phyloP scores from a whole-genome alignment of 495 filamentous ascomycete genomes.

The Astrothelium macrocarpum region DNA sequence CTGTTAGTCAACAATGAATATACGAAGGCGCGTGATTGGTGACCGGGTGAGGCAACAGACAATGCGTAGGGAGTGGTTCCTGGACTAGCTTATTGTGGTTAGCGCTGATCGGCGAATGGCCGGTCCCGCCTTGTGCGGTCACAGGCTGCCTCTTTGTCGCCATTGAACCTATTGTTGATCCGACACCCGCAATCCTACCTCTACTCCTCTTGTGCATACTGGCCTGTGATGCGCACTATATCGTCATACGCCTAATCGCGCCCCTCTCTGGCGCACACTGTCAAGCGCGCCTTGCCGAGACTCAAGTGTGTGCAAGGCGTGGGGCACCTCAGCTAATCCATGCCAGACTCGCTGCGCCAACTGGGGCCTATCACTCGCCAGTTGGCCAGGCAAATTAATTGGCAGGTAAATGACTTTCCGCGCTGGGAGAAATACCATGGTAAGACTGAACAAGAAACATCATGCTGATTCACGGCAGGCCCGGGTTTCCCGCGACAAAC shows the following conservation, averaged over 20 bases:
- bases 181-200: neutral
- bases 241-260: neutral
- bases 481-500: neutral
- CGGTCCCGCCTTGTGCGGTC: slow-evolving; percentile 4
- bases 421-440: too few species aligned
- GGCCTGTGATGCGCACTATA: neutral
- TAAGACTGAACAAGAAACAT: too few species aligned
- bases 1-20: too few species aligned
- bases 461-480: too few species aligned
- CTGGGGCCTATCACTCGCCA: neutral
- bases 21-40: too few species aligned
- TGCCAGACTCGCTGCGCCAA: neutral
- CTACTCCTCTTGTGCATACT: neutral
- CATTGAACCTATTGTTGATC: neutral
- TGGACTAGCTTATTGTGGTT: neutral
- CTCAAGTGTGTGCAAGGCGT: neutral
- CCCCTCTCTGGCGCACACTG: neutral
- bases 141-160: neutral
- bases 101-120: neutral
- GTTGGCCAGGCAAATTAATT: slow-evolving; percentile 1
- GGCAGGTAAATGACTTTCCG: neutral
- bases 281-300: neutral
- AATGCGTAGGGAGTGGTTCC: neutral
- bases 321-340: slow-evolving; percentile 5
- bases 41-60: too few species aligned